These are phyloP conservation scores for Echites panduratus DNA, from an alignment of 257 asterid species.

Conservation along the genomic window DNA sequence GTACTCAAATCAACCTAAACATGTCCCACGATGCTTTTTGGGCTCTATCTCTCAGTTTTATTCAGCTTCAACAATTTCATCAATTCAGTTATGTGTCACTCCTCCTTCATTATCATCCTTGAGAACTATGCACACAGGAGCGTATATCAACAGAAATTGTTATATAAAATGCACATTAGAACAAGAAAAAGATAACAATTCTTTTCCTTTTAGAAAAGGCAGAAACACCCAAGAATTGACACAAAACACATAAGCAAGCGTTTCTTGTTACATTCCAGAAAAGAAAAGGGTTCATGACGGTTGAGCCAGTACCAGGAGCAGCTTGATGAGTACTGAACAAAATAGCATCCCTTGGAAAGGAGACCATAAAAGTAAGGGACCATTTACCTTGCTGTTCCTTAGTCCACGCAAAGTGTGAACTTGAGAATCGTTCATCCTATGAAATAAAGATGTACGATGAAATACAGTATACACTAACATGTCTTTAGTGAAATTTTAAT, in stretches of 20 bases:
- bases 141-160: not conserved
- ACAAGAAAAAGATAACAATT: not conserved
- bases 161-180: not conserved
- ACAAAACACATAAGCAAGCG: not conserved
- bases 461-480: not conserved
- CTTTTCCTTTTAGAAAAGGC: not conserved
- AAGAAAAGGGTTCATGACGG: not conserved
- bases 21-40: not conserved
- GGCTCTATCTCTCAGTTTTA: not conserved
- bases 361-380: not conserved
- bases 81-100: not conserved
- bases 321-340: no score
- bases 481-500: not conserved
- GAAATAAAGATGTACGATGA: not conserved
- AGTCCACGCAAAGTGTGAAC: constrained; percentile 11
- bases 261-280: not conserved
- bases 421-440: constrained; percentile 19
- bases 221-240: not conserved
- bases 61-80: not conserved
- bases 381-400: constrained; percentile 17
- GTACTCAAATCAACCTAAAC: not conserved
- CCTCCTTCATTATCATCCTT: not conserved
- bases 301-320: constrained; percentile 2
- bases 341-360: not conserved
- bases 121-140: not conserved